Conservation (phyloP, 1,284 basidiomycete species). For the Boletus mariae region DNA sequence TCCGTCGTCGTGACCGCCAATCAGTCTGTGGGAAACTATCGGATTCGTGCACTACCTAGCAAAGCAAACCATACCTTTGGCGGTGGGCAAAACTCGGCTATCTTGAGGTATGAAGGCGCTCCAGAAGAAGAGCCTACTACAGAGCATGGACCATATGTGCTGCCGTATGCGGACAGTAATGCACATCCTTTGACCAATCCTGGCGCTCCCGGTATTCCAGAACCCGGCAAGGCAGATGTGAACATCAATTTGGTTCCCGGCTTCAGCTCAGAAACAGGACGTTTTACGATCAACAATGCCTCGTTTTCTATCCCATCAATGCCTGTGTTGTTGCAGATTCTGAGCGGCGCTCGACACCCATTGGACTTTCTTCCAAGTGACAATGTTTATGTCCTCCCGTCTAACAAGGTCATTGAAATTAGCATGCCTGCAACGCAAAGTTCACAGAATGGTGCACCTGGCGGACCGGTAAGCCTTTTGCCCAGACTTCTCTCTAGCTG, state of each 20-base stretch:
- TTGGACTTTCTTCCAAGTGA: constrained; percentile 20
- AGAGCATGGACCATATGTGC: no score
- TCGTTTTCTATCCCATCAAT: constrained; percentile 26
- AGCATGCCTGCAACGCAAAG: constrained; percentile 24
- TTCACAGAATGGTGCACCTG: constrained; percentile 16
- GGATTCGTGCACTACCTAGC: constrained; percentile 36
- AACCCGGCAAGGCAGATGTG: constrained; percentile 39
- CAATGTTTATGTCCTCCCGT: constrained; percentile 33
- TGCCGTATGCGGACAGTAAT: constrained; percentile 1
- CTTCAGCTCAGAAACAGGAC: constrained; percentile 2
- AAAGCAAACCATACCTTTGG: no score
- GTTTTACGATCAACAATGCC: constrained; percentile 27
- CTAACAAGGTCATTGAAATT: constrained; percentile 36
- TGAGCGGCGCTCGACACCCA: constrained; percentile 38
- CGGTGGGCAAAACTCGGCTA: no score
- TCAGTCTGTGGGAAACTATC: constrained; percentile 39
- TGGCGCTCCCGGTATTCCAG: constrained; percentile 37
- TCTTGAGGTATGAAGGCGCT: no score
- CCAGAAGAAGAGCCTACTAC: no score
- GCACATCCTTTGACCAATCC: constrained; percentile 29
- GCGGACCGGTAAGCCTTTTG: constrained; percentile 32
- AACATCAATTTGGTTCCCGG: constrained; percentile 35
- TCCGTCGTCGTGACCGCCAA: constrained; percentile 30
- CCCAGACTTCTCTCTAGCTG: no score
- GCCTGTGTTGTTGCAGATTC: constrained; percentile 13